phyloP scores from a whole-genome alignment of 2,329 filamentous ascomycete species.

The Apiospora pterosperma region DNA sequence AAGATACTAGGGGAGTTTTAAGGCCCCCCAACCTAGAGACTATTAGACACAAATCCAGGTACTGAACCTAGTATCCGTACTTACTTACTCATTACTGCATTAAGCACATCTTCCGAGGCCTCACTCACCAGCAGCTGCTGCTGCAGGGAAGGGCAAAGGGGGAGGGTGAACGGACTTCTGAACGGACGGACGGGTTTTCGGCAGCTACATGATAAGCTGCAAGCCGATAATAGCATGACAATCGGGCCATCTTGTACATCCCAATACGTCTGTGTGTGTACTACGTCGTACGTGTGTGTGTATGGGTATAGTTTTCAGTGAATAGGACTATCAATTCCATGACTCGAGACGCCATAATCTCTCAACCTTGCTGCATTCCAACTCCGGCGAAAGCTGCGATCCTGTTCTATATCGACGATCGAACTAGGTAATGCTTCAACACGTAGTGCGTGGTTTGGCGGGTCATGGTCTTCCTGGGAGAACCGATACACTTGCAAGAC shows the following conservation, averaged over 20 bases:
- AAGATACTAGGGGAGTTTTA: not conserved
- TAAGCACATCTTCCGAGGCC: not conserved
- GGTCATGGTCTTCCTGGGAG: not conserved
- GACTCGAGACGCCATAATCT: not conserved
- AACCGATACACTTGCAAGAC: constrained; percentile 1
- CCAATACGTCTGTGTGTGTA: too few species aligned
- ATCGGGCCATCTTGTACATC: not conserved
- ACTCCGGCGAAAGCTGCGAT: not conserved
- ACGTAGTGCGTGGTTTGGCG: not conserved
- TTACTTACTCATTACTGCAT: not conserved
- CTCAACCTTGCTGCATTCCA: not conserved
- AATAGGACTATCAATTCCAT: not conserved
- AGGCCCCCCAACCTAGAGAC: not conserved
- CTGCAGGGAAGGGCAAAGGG: not conserved
- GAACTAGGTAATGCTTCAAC: not conserved
- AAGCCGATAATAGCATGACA: not conserved
- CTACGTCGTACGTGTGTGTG: too few species aligned
- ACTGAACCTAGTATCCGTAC: not conserved
- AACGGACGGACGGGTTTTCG: not conserved
- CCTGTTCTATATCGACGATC: not conserved
- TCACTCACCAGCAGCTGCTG: not conserved
- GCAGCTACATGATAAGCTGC: not conserved
- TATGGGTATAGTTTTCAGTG: not conserved
- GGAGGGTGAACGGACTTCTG: not conserved
- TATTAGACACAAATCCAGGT: not conserved